Percentiles rank a stretch among this genome's conserved stretches.
These are phyloP conservation scores for Boletus tylopilopsis DNA, from an alignment of 768 basidiomycete species.

Conservation along the genomic window DNA sequence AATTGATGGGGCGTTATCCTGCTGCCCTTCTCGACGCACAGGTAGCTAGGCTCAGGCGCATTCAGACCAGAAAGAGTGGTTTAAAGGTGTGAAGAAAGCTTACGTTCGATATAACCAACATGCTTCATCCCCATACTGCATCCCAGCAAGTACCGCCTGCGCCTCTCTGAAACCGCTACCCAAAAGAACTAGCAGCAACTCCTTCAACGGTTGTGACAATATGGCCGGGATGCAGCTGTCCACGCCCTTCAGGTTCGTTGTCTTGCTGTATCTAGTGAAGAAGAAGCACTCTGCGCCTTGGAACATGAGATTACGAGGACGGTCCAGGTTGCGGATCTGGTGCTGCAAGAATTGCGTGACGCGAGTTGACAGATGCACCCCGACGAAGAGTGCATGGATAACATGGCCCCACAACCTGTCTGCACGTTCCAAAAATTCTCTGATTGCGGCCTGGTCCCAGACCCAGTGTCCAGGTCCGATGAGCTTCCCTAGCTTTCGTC, in stretches of 20 bases:
- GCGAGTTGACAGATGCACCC: neutral
- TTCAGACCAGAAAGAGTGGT: neutral
- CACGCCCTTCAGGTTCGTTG: neutral
- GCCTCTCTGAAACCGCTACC: neutral
- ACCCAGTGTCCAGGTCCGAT: too few species aligned
- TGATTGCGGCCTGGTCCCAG: neutral
- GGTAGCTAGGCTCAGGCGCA: neutral
- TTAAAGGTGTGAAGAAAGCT: neutral
- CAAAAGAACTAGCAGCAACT: neutral
- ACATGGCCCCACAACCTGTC: neutral
- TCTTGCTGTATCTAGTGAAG: neutral
- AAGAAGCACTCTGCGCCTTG: neutral
- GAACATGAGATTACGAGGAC: neutral
- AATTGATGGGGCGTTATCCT: neutral
- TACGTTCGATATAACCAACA: neutral
- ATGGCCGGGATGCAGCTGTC: neutral
- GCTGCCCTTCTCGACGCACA: neutral
- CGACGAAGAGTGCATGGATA: neutral
- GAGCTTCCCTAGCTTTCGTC: neutral
- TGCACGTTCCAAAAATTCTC: neutral
- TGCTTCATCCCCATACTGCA: neutral
- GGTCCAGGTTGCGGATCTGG: neutral
- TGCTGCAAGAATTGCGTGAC: neutral
- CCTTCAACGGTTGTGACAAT: neutral
- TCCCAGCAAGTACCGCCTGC: neutral